These are phyloP conservation scores for Mycena latifolia DNA, from an alignment of 768 basidiomycete species.

Conservation along the genomic window DNA sequence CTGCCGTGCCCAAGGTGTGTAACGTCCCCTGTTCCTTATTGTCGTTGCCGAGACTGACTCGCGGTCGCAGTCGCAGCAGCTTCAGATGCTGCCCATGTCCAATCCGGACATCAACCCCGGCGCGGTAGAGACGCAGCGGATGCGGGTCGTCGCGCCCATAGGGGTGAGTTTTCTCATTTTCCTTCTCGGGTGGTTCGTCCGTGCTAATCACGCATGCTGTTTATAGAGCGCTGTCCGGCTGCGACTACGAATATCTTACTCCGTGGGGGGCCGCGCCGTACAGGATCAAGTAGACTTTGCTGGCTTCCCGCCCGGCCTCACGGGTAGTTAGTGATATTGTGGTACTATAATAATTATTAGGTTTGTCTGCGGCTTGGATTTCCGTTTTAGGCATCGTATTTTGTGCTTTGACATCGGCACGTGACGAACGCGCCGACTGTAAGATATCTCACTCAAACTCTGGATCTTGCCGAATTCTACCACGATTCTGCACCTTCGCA, in stretches of 20 bases:
- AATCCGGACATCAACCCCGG: slow-evolving; percentile 84
- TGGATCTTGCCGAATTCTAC: no score
- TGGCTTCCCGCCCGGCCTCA: slow-evolving; percentile 86
- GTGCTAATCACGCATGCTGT: slow-evolving; percentile 12
- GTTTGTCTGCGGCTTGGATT: slow-evolving; percentile 1
- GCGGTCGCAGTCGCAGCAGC: slow-evolving; percentile 83
- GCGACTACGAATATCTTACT: slow-evolving; percentile 86
- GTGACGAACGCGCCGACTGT: no score
- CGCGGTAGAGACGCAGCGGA: slow-evolving; percentile 91
- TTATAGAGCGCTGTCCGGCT: slow-evolving; percentile 87
- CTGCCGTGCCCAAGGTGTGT: slow-evolving; percentile 93
- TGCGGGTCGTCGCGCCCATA: slow-evolving; percentile 89
- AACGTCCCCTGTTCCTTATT: slow-evolving; percentile 13
- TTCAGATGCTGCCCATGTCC: slow-evolving; percentile 99
- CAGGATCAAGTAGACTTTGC: slow-evolving; percentile 97
- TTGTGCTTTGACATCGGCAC: slow-evolving; percentile 13
- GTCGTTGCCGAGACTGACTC: slow-evolving; percentile 3
- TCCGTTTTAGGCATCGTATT: not conserved
- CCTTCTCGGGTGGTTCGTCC: not conserved
- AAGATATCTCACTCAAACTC: no score
- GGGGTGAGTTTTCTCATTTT: slow-evolving; percentile 70
- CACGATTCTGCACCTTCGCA: no score
- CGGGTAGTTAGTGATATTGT: slow-evolving; percentile 56
- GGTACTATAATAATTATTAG: slow-evolving; percentile 23
- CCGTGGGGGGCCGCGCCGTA: slow-evolving; percentile 72